Percentiles rank a stretch among this genome's conserved stretches.
These are phyloP conservation scores for Prunus mume DNA, from an alignment of 306 rosid genomes.

Conservation along the genomic window DNA sequence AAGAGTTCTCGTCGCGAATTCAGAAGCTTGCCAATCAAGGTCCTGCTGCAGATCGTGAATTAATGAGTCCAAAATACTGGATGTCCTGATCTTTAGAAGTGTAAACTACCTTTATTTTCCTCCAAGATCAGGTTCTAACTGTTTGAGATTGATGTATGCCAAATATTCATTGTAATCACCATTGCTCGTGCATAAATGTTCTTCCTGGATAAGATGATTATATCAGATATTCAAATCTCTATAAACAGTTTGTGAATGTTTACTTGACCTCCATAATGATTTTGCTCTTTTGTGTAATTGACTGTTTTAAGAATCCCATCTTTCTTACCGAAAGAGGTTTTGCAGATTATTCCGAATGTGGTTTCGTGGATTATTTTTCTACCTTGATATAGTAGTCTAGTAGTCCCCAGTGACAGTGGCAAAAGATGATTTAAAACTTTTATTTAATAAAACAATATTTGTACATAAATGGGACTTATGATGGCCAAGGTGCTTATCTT, in stretches of 20 bases:
- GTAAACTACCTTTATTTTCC: background rate
- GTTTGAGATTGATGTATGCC: constrained; percentile 1
- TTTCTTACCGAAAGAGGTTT: background rate
- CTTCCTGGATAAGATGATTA: background rate
- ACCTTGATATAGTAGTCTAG: background rate
- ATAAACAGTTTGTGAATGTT: background rate
- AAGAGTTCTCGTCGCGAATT: constrained; percentile 85
- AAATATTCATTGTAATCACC: background rate
- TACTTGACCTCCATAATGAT: background rate
- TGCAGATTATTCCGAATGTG: no score
- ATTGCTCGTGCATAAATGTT: background rate
- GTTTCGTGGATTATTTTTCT: no score
- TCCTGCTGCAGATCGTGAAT: constrained; percentile 61
- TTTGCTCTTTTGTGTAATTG: background rate
- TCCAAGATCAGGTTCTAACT: background rate
- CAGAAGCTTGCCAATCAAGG: constrained; percentile 78
- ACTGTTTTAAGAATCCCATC: background rate
- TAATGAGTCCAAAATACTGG: constrained; percentile 52
- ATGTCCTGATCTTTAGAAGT: constrained; percentile 43
- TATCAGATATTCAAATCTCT: background rate
- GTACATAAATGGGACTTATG: background rate
- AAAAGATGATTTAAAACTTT: background rate
- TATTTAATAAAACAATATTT: background rate
- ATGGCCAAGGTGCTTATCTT: background rate
- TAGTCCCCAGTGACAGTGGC: background rate